Base-by-base conservation (phyloP, 116 monocot species). In the Papilionanthe hybrid region DNA sequence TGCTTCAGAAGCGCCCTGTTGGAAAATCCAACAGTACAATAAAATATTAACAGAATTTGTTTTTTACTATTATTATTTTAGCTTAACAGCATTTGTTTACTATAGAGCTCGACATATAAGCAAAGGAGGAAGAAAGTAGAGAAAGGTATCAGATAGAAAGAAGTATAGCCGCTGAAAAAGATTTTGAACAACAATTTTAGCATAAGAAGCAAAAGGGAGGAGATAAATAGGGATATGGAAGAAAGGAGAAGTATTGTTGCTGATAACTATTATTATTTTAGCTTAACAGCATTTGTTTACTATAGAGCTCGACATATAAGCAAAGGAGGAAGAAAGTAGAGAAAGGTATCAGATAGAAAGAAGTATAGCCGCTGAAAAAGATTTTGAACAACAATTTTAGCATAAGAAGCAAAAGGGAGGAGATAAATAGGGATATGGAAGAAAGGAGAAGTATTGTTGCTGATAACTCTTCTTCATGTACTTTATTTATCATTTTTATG, bases 1-100 rank as follows among this genome's bases (percentile, higher is more conserved):
- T 55, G 82, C 66, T 29, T 78, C 55, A 71, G 81, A 81, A 48
- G 75, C 75, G 10, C 75, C 81, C 81, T 81, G 49, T 43, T 4
- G 7, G 42, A 30, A 0, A 68, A 58, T 22, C 19, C 68, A 68
- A 10, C 29, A 5, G n/a, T 5, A 69, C 37, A 69, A 37, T 71
- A 71, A 32, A 41, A 73, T 69, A 1, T 32, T 69, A 69, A 69
- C 32, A 69, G 37, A 22, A 28, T 29, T 68, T 23, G n/a, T 25
- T 37, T 37, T 37, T 37, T 37, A 37, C 3, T 37, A 37, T 37
- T 1, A 37, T 37, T 37, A n/a, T 37, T 37, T 37, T 37, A 37
- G 1, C 37, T 37, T 37, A 37, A 37, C 37, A 37, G 37, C 37
- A 37, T 37, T 37, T 37, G 37, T 37, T 37, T 37, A 37, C 37